Conservation (phyloP, 768 basidiomycete genomes). For the Tylopilus sp. region DNA sequence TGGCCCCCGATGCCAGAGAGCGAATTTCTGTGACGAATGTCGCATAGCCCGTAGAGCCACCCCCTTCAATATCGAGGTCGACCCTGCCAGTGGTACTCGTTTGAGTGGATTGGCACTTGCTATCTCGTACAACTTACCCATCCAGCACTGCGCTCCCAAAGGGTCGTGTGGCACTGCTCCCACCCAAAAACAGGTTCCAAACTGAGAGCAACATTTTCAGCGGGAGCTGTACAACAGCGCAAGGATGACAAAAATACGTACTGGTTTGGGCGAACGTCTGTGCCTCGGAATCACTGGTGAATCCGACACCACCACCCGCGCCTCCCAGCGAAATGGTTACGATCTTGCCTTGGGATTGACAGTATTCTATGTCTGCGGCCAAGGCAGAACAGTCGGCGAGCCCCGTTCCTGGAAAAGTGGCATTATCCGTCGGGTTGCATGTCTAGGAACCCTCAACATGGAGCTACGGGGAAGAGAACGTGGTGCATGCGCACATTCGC, state of each 20-base stretch:
- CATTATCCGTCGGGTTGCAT: conserved; percentile 38
- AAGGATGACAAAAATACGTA: conserved; percentile 11
- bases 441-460: conserved; percentile 28
- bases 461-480: background rate
- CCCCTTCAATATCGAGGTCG: conserved; percentile 78
- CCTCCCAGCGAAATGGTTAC: conserved; percentile 47
- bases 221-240: background rate
- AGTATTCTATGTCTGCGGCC: conserved; percentile 41
- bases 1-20: conserved; percentile 22
- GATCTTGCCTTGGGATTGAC: conserved; percentile 45
- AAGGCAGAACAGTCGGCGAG: conserved; percentile 38
- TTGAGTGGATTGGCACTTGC: background rate
- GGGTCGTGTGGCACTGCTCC: conserved; percentile 39
- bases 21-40: conserved; percentile 39
- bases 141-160: conserved; percentile 46
- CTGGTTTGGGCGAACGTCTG: conserved; percentile 30
- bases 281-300: conserved; percentile 36
- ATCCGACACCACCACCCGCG: conserved; percentile 39
- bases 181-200: conserved; percentile 49
- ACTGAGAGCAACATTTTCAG: conserved; percentile 20
- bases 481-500: conserved; percentile 45
- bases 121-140: conserved; percentile 31
- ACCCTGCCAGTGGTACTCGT: conserved; percentile 40
- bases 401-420: conserved; percentile 40
- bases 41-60: conserved; percentile 45